Percentiles rank a stretch among this genome's conserved stretches.
Conservation (phyloP, 208 protist genomes). For the Phytomonas sp. region DNA sequence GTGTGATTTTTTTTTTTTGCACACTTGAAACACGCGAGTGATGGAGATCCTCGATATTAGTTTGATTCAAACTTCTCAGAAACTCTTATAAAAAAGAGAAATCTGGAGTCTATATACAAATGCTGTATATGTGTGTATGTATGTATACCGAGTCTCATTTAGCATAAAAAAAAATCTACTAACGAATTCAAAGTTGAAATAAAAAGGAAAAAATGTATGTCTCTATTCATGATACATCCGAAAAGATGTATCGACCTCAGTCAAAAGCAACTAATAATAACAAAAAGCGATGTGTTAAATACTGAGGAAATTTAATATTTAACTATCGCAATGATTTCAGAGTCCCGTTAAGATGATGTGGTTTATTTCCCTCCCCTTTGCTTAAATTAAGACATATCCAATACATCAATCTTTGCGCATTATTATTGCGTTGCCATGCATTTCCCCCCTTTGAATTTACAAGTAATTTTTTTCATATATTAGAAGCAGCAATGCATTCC, state of each 20-base stretch:
- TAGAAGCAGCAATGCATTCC: constrained; percentile 37
- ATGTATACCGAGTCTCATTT: constrained; percentile 1
- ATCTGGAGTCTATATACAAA: constrained; percentile 9
- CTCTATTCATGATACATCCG: background rate
- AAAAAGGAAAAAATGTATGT: background rate
- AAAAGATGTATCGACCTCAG: background rate
- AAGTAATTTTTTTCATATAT: constrained; percentile 12
- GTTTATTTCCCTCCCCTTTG: background rate
- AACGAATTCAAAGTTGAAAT: constrained; percentile 3
- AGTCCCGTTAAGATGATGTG: background rate
- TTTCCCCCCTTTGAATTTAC: background rate
- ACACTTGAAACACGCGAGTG: constrained; percentile 2
- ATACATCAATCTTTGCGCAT: background rate
- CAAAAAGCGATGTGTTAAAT: background rate
- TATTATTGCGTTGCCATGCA: background rate
- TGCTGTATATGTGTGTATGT: constrained; percentile 6
- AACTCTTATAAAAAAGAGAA: constrained; percentile 12
- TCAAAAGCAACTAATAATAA: background rate
- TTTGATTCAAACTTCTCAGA: constrained; percentile 1
- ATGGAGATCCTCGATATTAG: background rate
- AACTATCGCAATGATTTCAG: background rate
- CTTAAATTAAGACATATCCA: constrained; percentile 3
- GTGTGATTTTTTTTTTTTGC: background rate
- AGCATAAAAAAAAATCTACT: constrained; percentile 4
- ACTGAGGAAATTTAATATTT: background rate